Percentiles rank a stretch among this genome's conserved stretches.
Conservation (phyloP, 2,329 filamentous ascomycete genomes). For the Colletotrichum caudatum region DNA sequence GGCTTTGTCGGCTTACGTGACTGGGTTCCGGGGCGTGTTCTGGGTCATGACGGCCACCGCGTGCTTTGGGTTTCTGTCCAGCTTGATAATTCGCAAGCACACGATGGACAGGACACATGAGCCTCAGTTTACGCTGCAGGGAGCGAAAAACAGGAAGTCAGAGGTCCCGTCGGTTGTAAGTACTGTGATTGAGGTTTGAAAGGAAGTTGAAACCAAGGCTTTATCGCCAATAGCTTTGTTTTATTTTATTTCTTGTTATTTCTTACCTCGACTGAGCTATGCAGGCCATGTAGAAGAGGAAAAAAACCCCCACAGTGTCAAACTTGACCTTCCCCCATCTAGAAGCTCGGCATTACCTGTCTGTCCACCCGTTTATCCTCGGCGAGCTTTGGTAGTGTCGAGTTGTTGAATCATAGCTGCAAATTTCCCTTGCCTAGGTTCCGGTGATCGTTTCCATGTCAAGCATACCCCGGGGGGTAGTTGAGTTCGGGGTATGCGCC, state of each 20-base stretch:
- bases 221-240: accelerated
- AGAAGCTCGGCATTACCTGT: no score
- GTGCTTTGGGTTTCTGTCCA: not conserved
- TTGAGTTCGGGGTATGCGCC: no score
- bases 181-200: not conserved
- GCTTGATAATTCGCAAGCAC: not conserved
- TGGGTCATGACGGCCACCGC: not conserved
- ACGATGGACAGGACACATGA: not conserved
- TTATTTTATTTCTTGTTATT: not conserved
- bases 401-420: no score
- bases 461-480: no score
- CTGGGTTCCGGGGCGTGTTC: not conserved
- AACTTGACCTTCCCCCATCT: no score
- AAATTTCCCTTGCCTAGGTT: no score
- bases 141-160: not conserved
- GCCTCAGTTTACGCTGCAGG: not conserved
- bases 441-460: no score
- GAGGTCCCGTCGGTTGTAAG: not conserved
- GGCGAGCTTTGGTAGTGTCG: no score
- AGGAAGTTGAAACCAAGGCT: not conserved
- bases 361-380: no score
- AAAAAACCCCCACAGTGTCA: not conserved
- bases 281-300: not conserved
- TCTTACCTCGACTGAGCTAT: not conserved
- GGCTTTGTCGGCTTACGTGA: not conserved